These are phyloP conservation scores for Monosporascus sp. DNA, from an alignment of 2,329 filamentous ascomycete species.

Conservation along the genomic window DNA sequence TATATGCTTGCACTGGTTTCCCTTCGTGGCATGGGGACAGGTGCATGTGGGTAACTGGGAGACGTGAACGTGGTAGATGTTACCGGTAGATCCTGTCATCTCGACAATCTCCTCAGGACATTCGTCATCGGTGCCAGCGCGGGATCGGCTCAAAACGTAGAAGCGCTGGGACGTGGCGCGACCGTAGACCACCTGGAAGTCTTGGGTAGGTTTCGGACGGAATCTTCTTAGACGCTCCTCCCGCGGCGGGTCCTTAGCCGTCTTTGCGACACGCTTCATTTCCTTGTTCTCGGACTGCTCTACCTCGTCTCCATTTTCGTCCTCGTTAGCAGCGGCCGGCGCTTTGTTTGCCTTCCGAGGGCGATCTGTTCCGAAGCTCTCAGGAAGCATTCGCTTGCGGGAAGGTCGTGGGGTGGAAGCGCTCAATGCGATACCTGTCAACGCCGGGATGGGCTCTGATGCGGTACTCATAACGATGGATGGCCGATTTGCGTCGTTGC, in stretches of 20 bases:
- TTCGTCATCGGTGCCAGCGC: slow-evolving; percentile 24
- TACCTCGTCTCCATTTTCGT: not conserved
- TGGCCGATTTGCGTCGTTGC: too few relatives aligned
- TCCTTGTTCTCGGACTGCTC: not conserved
- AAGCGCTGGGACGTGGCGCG: slow-evolving; percentile 39
- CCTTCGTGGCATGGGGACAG: slow-evolving; percentile 48
- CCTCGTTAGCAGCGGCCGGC: not conserved
- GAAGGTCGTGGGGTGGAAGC: not conserved
- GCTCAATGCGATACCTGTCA: not conserved
- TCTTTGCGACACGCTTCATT: not conserved
- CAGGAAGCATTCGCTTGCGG: not conserved
- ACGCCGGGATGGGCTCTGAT: too few relatives aligned
- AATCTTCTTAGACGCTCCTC: slow-evolving; percentile 13
- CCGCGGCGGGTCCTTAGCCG: not conserved
- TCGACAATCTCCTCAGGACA: slow-evolving; percentile 49
- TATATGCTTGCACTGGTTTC: slow-evolving; percentile 61
- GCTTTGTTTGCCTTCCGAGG: not conserved
- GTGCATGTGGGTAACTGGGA: slow-evolving; percentile 45
- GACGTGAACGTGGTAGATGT: slow-evolving; percentile 56
- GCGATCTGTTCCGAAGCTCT: not conserved
- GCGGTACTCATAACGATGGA: too few relatives aligned
- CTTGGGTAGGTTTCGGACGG: slow-evolving; percentile 27
- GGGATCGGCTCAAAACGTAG: slow-evolving; percentile 39
- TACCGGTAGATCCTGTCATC: slow-evolving; percentile 60
- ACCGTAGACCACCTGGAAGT: slow-evolving; percentile 31